Evolutionary conservation across 495 filamentous ascomycete species (phyloP).

Genomic region (Saxophila tyrrhenica): DNA sequence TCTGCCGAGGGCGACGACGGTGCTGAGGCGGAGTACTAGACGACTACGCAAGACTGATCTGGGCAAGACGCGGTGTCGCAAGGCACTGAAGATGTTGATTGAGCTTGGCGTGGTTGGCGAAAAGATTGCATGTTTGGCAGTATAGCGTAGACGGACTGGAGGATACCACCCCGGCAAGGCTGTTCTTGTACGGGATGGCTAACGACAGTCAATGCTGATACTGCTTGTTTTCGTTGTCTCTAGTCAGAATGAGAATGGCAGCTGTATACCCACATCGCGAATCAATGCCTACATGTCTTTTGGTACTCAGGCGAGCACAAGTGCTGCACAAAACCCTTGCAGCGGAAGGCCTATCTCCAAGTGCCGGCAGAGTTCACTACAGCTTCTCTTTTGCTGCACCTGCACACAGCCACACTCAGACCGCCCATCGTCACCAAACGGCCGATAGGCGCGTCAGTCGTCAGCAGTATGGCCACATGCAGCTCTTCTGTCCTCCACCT

Average conservation of each 20-base stretch:
- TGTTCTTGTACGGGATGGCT: not conserved
- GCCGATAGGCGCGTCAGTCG: not conserved
- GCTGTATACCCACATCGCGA: not conserved
- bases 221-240: not conserved
- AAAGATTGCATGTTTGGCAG: not conserved
- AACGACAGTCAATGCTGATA: not conserved
- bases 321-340: not conserved
- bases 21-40: conserved; percentile 91
- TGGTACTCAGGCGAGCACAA: too few relatives aligned
- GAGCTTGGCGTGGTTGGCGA: not conserved
- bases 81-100: not conserved
- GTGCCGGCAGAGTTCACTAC: conserved; percentile 1
- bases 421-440: not conserved
- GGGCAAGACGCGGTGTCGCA: not conserved
- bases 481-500: not conserved
- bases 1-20: conserved; percentile 82
- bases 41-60: conserved; percentile 3
- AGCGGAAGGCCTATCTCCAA: not conserved
- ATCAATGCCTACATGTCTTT: too few relatives aligned
- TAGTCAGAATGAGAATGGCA: not conserved
- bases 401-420: not conserved
- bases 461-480: not conserved
- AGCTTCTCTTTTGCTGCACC: not conserved
- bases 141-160: not conserved
- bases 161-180: not conserved